These are phyloP conservation scores for Metrosideros polymorpha DNA, from an alignment of 441 rosid genomes.

Conservation along the genomic window DNA sequence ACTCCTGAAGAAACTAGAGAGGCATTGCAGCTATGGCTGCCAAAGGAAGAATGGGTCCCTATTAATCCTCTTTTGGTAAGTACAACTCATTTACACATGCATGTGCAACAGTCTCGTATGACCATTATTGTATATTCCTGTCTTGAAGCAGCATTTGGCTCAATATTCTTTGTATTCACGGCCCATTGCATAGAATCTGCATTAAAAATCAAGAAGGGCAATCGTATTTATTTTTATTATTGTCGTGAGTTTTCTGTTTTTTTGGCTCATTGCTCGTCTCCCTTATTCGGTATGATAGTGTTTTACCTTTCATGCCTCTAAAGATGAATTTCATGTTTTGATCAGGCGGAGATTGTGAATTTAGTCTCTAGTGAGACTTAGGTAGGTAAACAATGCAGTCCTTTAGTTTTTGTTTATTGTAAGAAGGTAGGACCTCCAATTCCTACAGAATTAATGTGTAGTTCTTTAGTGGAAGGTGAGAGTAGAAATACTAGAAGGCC, in stretches of 20 bases:
- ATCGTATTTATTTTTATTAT: neutral
- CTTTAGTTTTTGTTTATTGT: neutral
- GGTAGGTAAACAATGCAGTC: neutral
- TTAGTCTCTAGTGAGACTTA: neutral
- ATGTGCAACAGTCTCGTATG: neutral
- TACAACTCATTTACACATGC: neutral
- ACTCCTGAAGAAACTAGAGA: conserved; percentile 87
- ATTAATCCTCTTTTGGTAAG: conserved; percentile 87
- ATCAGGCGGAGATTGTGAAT: neutral
- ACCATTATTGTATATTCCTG: neutral
- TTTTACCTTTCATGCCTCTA: neutral
- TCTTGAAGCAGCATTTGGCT: neutral
- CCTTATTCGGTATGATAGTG: conserved; percentile 13
- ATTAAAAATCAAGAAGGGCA: neutral
- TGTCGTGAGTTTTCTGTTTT: neutral
- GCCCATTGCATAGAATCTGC: neutral
- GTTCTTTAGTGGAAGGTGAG: neutral
- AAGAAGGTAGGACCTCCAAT: neutral
- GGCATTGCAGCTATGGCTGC: conserved; percentile 87
- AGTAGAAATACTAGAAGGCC: neutral
- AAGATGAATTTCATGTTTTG: neutral
- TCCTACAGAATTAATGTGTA: neutral
- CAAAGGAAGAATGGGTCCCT: conserved; percentile 90
- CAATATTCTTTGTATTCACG: neutral
- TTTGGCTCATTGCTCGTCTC: fast-evolving